Percentiles rank a stretch among this genome's conserved stretches.
Conservation (phyloP, 805 yeast genomes). For the Teunomyces stri region DNA sequence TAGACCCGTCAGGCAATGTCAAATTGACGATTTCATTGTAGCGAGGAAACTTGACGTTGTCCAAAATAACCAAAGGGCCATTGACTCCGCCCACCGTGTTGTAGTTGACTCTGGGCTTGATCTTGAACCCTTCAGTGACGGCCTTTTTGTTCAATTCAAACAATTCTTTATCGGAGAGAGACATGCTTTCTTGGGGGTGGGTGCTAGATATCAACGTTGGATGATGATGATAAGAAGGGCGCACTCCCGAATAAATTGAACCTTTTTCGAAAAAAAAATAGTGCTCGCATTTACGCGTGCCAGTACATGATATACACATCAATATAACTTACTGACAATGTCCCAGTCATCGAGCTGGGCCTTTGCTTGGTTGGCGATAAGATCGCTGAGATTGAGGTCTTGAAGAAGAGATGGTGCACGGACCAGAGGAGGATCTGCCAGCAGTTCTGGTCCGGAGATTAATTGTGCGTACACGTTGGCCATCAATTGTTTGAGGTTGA, state of each 20-base stretch:
- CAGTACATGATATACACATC: neutral
- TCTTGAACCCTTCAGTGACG: conserved; percentile 85
- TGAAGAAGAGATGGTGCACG: conserved; percentile 19
- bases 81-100: conserved; percentile 98
- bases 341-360: conserved; percentile 35
- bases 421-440: conserved; percentile 6
- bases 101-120: conserved; percentile 87
- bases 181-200: conserved; percentile 26
- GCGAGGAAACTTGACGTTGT: conserved; percentile 53
- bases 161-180: conserved; percentile 40
- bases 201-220: neutral
- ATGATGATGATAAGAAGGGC: neutral
- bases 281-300: conserved; percentile 2
- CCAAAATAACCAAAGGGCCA: conserved; percentile 87
- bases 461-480: conserved; percentile 29
- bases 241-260: neutral
- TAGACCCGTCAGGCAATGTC: conserved; percentile 92
- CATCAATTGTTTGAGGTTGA: conserved; percentile 27
- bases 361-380: conserved; percentile 24
- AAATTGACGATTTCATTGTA: conserved; percentile 95
- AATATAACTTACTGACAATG: conserved; percentile 26
- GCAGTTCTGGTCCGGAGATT: conserved; percentile 13
- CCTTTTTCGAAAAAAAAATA: neutral
- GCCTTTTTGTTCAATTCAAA: conserved; percentile 87
- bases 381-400: conserved; percentile 20